Evolutionary conservation across 805 yeast species (phyloP).

Genomic region (Komagataella mondaviorum): DNA sequence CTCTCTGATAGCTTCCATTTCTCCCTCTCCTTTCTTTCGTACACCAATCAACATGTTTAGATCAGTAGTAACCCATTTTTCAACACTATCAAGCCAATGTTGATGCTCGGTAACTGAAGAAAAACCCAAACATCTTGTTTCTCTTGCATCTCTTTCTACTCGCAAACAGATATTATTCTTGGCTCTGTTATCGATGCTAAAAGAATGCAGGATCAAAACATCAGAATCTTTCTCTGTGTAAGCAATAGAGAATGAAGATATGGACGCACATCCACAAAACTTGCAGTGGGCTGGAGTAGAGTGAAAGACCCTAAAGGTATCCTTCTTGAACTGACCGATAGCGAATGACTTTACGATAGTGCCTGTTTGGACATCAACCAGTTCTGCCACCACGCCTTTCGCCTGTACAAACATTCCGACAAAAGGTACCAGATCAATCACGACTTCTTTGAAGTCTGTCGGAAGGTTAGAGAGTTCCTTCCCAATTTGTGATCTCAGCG

Average conservation of each 20-base stretch:
- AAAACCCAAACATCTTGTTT: constrained; percentile 80
- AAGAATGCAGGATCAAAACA: constrained; percentile 59
- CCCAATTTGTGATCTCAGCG: not conserved
- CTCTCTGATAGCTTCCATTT: constrained; percentile 1
- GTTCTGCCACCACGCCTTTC: constrained; percentile 39
- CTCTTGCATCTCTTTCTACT: constrained; percentile 88
- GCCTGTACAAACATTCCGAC: constrained; percentile 66
- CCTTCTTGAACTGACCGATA: constrained; percentile 49
- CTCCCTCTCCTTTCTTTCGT: constrained; percentile 26
- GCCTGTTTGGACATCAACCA: constrained; percentile 72
- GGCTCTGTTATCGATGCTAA: constrained; percentile 58
- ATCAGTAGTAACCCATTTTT: constrained; percentile 70
- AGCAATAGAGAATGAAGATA: constrained; percentile 57
- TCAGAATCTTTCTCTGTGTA: constrained; percentile 49
- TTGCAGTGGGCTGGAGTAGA: constrained; percentile 81
- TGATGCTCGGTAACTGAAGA: constrained; percentile 60
- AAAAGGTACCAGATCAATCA: constrained; percentile 46
- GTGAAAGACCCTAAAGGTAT: constrained; percentile 57
- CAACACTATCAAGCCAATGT: constrained; percentile 53
- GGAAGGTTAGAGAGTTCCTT: not conserved
- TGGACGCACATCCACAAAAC: constrained; percentile 83
- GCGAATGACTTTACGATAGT: constrained; percentile 45
- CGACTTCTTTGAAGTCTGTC: constrained; percentile 9
- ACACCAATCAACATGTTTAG: constrained; percentile 66
- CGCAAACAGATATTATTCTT: constrained; percentile 72